Conservation (phyloP, 306 rosid genomes). For the Quercus gilva region DNA sequence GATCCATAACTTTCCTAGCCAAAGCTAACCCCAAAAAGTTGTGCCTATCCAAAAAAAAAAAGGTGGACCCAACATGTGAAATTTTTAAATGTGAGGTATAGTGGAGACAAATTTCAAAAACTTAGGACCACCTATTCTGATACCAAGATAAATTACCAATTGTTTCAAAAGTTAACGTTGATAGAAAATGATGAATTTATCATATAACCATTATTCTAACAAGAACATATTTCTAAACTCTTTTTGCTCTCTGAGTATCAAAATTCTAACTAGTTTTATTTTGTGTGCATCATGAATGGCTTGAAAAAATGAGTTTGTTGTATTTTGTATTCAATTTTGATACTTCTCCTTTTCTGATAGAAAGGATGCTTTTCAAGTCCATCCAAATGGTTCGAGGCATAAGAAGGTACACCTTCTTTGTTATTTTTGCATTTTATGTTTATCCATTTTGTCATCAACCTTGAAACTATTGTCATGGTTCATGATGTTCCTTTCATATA, state of each 20-base stretch:
- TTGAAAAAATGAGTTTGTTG: slow-evolving; percentile 18
- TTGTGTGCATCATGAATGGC: slow-evolving; percentile 7
- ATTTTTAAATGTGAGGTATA: no score
- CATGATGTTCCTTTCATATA: background rate
- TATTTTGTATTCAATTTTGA: slow-evolving; percentile 8
- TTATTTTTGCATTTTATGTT: slow-evolving; percentile 6
- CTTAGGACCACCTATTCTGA: no score
- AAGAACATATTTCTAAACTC: background rate
- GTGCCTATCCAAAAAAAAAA: background rate
- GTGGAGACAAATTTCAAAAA: no score
- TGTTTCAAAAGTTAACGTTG: no score
- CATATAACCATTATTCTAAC: no score
- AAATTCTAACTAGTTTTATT: background rate
- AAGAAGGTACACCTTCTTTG: slow-evolving; percentile 46
- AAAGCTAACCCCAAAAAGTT: background rate
- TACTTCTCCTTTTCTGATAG: slow-evolving; percentile 28
- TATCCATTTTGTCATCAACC: background rate
- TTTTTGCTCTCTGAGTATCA: background rate
- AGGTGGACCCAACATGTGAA: no score
- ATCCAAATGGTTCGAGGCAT: slow-evolving; percentile 37
- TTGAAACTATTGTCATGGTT: slow-evolving; percentile 1
- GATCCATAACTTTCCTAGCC: background rate
- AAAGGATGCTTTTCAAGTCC: slow-evolving; percentile 42
- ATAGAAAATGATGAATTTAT: no score
- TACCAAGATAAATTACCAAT: no score